A percentile compares a stretch with the other conserved stretches of the same genome.
Conservation (phyloP, 2,329 filamentous ascomycete species). For the Coniochaeta sp. region DNA sequence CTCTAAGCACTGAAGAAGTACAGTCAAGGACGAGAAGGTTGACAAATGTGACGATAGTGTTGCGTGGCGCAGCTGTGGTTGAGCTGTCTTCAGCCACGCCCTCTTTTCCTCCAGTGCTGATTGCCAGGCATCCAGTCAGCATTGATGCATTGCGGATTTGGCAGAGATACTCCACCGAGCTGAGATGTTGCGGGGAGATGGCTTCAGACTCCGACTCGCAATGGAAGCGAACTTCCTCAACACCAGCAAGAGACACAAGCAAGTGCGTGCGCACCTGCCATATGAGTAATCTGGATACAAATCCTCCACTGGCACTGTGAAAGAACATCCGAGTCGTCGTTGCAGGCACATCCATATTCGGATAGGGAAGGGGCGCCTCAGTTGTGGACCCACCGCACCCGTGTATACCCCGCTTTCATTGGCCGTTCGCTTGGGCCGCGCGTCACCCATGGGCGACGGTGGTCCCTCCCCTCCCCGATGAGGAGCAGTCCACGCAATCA, state of each 20-base stretch:
- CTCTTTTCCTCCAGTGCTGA: background rate
- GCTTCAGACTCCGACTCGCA: background rate
- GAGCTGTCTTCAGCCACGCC: background rate
- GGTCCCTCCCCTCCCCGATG: background rate
- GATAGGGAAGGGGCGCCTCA: background rate
- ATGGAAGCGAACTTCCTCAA: background rate
- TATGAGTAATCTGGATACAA: too few relatives aligned
- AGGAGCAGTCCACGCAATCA: slow-evolving; percentile 2
- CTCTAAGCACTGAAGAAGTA: too few relatives aligned
- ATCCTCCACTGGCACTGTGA: too few relatives aligned
- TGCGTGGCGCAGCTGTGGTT: background rate
- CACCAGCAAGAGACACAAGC: too few relatives aligned
- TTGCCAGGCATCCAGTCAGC: background rate
- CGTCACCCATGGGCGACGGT: slow-evolving; percentile 1
- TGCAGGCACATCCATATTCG: background rate
- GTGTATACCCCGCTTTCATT: background rate
- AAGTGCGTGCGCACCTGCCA: too few relatives aligned
- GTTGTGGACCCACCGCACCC: background rate
- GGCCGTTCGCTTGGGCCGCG: background rate
- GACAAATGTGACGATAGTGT: background rate
- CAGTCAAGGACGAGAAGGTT: too few relatives aligned
- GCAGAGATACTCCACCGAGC: background rate
- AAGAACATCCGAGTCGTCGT: background rate
- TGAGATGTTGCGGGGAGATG: background rate
- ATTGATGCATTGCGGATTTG: background rate